Evolutionary conservation across 1,284 basidiomycete species (phyloP), one percentile per base, ranked within the genome.

Genomic region (Fistulina hepatica): DNA sequence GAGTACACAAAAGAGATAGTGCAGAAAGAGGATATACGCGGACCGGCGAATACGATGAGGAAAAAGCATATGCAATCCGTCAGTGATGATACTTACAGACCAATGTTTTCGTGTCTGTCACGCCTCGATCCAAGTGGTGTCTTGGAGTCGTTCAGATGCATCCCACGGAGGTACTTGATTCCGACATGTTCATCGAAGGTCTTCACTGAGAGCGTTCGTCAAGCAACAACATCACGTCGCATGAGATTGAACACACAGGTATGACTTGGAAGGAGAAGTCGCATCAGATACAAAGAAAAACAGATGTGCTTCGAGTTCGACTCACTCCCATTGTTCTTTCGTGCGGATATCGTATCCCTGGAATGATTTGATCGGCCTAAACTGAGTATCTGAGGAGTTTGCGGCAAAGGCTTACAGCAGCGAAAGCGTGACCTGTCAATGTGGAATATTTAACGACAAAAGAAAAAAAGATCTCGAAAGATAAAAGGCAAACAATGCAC

Each of bases 61-160:
- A 17, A 27, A 25, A 27, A 35, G 0, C 17, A 28, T 7, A 25
- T n/a, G 24, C 24, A n/a, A 9, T n/a, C 9, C 24, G 9, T 25
- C 24, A 25, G n/a, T n/a, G 24, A 9, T 9, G 13, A 13, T 3
- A 62, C 76, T 48, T 49, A 84, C 79, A 83, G 54, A 11, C 86
- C 89, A 30, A 92, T 78, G 46, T 90, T 92, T 54, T 86, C 79
- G 51, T 92, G 88, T 21, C 84, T 59, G 52, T 92, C 89, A 46
- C 75, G 76, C 49, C 73, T 76, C 16, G 76, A 78, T 2, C 67
- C 72, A 5, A 78, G 63, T 1, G 60, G 61, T 11, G 65, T 68
- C 52, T 86, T 86, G 4, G 81, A 85, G 53, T 91, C 88, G 56
- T 93, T 93, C 37, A 91, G 53, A 53, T 93, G 89, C 68, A 91